Percentiles rank a stretch among this genome's conserved stretches.
These are phyloP conservation scores for Aspergillus alliaceus DNA, from an alignment of 2,329 filamentous ascomycete species.

Conservation along the genomic window DNA sequence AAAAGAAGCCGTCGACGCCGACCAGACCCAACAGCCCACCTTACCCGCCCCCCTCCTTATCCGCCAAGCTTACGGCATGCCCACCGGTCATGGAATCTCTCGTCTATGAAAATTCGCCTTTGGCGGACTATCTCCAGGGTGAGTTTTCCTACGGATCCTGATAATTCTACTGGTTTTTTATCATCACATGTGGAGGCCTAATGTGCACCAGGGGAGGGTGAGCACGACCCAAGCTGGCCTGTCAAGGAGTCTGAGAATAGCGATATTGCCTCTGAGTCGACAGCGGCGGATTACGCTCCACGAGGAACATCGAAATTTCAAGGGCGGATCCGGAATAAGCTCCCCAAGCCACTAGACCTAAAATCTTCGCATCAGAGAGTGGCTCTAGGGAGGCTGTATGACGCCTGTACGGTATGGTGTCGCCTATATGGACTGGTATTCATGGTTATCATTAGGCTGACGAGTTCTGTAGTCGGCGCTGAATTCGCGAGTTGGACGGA, in stretches of 20 bases:
- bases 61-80: slow-evolving; percentile 30
- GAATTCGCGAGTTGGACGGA: slow-evolving; percentile 60
- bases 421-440: not conserved
- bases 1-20: not conserved
- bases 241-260: slow-evolving; percentile 30
- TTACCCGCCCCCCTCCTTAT: slow-evolving; percentile 2
- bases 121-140: slow-evolving; percentile 91
- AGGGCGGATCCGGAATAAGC: slow-evolving; percentile 48
- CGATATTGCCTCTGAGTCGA: slow-evolving; percentile 29
- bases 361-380: slow-evolving; percentile 29
- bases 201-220: slow-evolving; percentile 44
- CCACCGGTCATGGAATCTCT: slow-evolving; percentile 73
- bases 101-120: slow-evolving; percentile 80
- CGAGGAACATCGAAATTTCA: slow-evolving; percentile 51
- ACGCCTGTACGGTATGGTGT: slow-evolving; percentile 48
- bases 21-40: not conserved
- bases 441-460: not conserved
- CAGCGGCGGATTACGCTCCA: slow-evolving; percentile 49
- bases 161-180: no score
- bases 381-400: slow-evolving; percentile 42
- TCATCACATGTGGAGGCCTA: no score
- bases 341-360: slow-evolving; percentile 49
- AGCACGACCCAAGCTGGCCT: slow-evolving; percentile 42
- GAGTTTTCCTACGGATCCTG: slow-evolving; percentile 27
- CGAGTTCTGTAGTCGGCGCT: slow-evolving; percentile 28